These are phyloP conservation scores for Thalia dealbata DNA, from an alignment of 176 grass and related monocot genomes.

Conservation along the genomic window DNA sequence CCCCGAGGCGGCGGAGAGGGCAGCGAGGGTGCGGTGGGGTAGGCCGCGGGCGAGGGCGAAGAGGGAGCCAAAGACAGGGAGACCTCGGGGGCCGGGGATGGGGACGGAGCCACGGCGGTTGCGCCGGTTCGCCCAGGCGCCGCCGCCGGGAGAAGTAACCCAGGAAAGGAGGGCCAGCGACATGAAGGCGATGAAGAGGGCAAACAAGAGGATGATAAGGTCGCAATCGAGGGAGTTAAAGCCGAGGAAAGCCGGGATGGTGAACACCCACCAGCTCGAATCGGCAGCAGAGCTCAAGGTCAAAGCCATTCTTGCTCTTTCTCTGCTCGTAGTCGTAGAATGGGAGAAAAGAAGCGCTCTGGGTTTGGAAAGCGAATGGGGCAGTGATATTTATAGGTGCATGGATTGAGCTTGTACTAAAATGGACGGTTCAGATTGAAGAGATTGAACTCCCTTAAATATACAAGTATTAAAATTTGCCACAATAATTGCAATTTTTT, in stretches of 20 bases:
- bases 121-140: constrained; percentile 3
- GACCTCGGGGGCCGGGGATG: constrained; percentile 11
- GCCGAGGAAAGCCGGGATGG: not conserved
- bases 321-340: too few relatives aligned
- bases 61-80: constrained; percentile 10
- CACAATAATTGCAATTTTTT: too few relatives aligned
- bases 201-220: not conserved
- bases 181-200: not conserved
- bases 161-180: constrained; percentile 3
- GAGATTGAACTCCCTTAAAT: too few relatives aligned
- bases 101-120: not conserved
- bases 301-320: not conserved
- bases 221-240: not conserved
- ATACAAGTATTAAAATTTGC: too few relatives aligned
- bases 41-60: not conserved
- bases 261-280: constrained; percentile 10
- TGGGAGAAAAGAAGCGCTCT: too few relatives aligned
- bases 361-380: too few relatives aligned
- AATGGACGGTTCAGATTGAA: too few relatives aligned
- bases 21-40: constrained; percentile 14
- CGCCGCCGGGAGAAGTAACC: not conserved
- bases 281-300: not conserved
- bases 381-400: too few relatives aligned
- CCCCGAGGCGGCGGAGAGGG: not conserved
- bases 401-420: too few relatives aligned